Conservation (phyloP, 163 green algal genomes). For the Scenedesmus sp. region DNA sequence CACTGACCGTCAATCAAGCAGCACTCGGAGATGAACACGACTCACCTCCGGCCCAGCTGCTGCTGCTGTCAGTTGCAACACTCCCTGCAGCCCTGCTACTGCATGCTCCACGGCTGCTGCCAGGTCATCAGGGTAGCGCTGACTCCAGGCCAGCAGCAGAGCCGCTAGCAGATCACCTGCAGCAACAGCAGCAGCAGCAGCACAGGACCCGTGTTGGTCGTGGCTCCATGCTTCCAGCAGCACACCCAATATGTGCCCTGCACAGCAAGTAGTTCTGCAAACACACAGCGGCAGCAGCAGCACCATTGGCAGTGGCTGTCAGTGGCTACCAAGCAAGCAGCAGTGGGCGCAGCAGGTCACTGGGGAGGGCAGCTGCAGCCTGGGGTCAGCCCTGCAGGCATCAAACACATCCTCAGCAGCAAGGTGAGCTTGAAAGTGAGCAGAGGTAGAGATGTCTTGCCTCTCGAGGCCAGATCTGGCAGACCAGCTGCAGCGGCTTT, state of each 20-base stretch:
- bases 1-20: no score
- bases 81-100: conserved; percentile 78
- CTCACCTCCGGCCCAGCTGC: conserved; percentile 41
- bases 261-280: no score
- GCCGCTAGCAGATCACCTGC: conserved; percentile 83
- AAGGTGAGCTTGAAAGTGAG: no score
- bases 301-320: no score
- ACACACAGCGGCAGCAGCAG: no score
- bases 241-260: no score
- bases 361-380: conserved; percentile 13
- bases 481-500: no score
- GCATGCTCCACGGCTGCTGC: conserved; percentile 72
- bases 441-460: no score
- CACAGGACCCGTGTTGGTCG: not conserved
- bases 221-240: conserved; percentile 68
- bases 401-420: no score
- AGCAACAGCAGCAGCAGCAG: not conserved
- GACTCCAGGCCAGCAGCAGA: conserved; percentile 80
- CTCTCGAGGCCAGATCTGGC: no score
- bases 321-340: conserved; percentile 64
- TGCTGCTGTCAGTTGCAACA: conserved; percentile 77
- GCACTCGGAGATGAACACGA: no score
- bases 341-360: conserved; percentile 85
- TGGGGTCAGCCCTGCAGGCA: no score
- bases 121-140: not conserved